Conservation (phyloP, 1,284 basidiomycete genomes). For the Sporisorium exsertum region DNA sequence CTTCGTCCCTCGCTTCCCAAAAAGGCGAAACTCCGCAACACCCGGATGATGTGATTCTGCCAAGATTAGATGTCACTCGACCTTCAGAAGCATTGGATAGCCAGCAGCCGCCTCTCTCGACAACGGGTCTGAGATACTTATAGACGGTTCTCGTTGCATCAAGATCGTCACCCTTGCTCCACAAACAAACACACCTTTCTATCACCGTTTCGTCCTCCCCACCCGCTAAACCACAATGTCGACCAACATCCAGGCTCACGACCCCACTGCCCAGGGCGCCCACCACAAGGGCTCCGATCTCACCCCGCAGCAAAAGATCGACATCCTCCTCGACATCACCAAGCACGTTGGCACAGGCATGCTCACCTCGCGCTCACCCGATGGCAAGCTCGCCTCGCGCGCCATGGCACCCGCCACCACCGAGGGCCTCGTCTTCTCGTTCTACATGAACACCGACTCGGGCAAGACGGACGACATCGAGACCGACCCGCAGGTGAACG, state of each 20-base stretch:
- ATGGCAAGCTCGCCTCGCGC: constrained; percentile 82
- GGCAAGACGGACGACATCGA: constrained; percentile 63
- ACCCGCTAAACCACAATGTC: constrained; percentile 23
- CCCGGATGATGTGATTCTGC: neutral
- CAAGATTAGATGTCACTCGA: neutral
- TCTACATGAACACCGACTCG: constrained; percentile 61
- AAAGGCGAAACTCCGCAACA: neutral
- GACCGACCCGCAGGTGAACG: constrained; percentile 55
- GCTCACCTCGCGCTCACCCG: constrained; percentile 81
- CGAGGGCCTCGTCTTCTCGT: constrained; percentile 72
- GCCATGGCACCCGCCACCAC: constrained; percentile 80
- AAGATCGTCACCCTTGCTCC: neutral
- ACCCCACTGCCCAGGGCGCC: constrained; percentile 54
- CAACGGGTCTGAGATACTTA: too few relatives aligned
- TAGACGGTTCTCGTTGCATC: neutral
- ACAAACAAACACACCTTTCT: neutral
- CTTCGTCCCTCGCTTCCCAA: too few relatives aligned
- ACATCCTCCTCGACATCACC: constrained; percentile 51
- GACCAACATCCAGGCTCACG: constrained; percentile 42
- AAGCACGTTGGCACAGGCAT: constrained; percentile 73
- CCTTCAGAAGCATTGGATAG: too few relatives aligned
- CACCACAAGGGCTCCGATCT: constrained; percentile 37
- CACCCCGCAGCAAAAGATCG: constrained; percentile 55
- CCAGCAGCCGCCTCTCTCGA: neutral
- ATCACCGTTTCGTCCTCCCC: neutral